Base-by-base conservation (phyloP, 441 rosid genomes). In the Gossypium gossypioides region DNA sequence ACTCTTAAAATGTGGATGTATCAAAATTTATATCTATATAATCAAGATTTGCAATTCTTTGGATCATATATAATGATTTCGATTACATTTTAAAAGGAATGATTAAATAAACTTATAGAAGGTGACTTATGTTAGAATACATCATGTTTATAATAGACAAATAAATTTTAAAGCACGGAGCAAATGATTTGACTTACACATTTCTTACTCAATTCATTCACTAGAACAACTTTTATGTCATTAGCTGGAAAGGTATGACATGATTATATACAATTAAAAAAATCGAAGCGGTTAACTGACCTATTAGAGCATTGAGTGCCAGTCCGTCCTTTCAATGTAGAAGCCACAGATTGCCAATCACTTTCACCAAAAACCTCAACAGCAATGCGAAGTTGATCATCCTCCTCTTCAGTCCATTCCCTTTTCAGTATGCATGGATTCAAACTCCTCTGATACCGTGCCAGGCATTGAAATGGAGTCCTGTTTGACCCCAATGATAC, bases 301-400 rank as follows among this genome's bases (percentile, higher is more conserved):
- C 97, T 84, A 44, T 91, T 90, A 69, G 99, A 88, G 86, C 99
- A 92, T 74, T 95, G 98, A 34, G 92, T 40, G 72, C 99, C 99
- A 71, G 92, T 77, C 74, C 97, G 83, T 70, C 92, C 92, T 75
- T 77, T 78, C 75, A 92, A 79, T 71, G 80, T 62, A 50, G 87
- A 85, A 48, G 99, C 99, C 56, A 88, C 89, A 76, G 85, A 71
- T 77, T 92, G 97, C 96, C 96, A 90, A 79, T 92, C 76, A 32
- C 85, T 75, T 79, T 88, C 92, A 37, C 97, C 99, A 81, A 66
- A 83, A 51, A 73, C 78, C 71, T 84, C 89, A 5, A 92, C 97
- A 58, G 96, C 92, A 27, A 68, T 59, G 12, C 89, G 86, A 65
- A 94, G 99, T 78, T 87, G 86, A 54, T 85, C 89, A 77, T 92